These are phyloP conservation scores for Apiotrichum mycotoxinovorans DNA, from an alignment of 1,284 basidiomycete species.

Conservation along the genomic window DNA sequence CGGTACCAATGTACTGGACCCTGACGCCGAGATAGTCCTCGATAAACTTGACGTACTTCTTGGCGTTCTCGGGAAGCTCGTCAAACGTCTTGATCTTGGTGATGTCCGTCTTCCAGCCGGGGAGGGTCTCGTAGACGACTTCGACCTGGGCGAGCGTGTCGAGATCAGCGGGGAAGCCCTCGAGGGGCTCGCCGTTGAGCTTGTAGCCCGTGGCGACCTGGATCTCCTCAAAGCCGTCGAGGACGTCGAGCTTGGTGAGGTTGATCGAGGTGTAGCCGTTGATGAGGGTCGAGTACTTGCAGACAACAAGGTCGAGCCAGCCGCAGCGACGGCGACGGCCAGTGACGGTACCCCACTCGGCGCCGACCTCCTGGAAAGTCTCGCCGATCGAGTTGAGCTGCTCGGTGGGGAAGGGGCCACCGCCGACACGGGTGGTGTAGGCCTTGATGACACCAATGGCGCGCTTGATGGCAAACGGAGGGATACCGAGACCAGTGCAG, in stretches of 20 bases:
- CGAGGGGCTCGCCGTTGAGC: constrained; percentile 70
- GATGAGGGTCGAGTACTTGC: constrained; percentile 88
- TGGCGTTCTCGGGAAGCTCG: constrained; percentile 78
- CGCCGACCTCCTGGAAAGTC: constrained; percentile 89
- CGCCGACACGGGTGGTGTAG: constrained; percentile 95
- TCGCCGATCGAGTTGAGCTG: constrained; percentile 81
- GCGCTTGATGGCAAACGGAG: constrained; percentile 78
- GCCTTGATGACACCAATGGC: constrained; percentile 94
- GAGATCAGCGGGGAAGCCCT: constrained; percentile 89
- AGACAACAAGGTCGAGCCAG: constrained; percentile 94
- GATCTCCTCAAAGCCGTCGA: constrained; percentile 82
- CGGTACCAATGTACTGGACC: constrained; percentile 58
- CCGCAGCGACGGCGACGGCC: constrained; percentile 89
- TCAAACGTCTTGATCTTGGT: constrained; percentile 63
- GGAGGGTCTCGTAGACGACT: constrained; percentile 84
- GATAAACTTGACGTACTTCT: constrained; percentile 83
- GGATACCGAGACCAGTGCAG: constrained; percentile 92
- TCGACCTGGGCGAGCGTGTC: constrained; percentile 75
- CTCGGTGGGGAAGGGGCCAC: constrained; percentile 96
- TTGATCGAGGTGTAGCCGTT: constrained; percentile 95
- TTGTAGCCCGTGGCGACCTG: constrained; percentile 82
- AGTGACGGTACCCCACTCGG: constrained; percentile 88
- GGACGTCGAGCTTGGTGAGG: constrained; percentile 91
- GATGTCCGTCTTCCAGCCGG: constrained; percentile 89
- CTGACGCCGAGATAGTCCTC: constrained; percentile 75